Base-by-base conservation (phyloP, 805 yeast genomes). In the Torulaspora indica region DNA sequence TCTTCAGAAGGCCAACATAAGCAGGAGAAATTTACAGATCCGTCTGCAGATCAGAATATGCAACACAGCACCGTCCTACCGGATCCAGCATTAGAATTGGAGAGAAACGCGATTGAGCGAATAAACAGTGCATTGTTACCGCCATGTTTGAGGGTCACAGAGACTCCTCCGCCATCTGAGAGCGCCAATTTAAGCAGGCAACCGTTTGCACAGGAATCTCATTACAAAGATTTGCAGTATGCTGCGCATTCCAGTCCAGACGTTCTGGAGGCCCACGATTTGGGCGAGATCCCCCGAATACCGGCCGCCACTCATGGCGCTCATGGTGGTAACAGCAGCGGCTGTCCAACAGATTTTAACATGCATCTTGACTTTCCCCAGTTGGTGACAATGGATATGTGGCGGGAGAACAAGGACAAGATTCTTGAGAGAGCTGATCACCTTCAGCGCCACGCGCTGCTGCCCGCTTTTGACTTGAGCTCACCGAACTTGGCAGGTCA, bases 61-160 rank as follows among this genome's bases (percentile, higher is more conserved):
- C 23, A n/a, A 36, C n/a, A 38, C 10, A 45, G 29, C 20, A 35
- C 14, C 13, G 24, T 24, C 4, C 32, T 42, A 3, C 39, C 45
- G 4, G 31, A 49, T 8, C 55, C 54, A 8, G 51, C 52, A 27
- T 35, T 61, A 30, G 51, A 54, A 29, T 34, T 53, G 28, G 64
- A 61, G 46, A 60, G 53, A 42, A 45, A 51, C 33, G 66, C 66
- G 2, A 47, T 63, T 17, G 59, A 49, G 22, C 55, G 66, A 33
- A 59, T 60, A 13, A 57, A 63, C 38, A 59, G 58, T 45, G 58
- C 61, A 1, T 46, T 65, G 25, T 36, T 65, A 23, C 69, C 68
- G 4, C 61, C 67, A 17, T 47, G 58, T 38, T 40, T 56, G 33
- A 43, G 45, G 22, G 30, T 43, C 12, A 43, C 42, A 28, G 51